Percentiles rank a stretch among this genome's conserved stretches.
Evolutionary conservation across 495 filamentous ascomycete genomes (phyloP).

Genomic region (Neurospora intermedia): DNA sequence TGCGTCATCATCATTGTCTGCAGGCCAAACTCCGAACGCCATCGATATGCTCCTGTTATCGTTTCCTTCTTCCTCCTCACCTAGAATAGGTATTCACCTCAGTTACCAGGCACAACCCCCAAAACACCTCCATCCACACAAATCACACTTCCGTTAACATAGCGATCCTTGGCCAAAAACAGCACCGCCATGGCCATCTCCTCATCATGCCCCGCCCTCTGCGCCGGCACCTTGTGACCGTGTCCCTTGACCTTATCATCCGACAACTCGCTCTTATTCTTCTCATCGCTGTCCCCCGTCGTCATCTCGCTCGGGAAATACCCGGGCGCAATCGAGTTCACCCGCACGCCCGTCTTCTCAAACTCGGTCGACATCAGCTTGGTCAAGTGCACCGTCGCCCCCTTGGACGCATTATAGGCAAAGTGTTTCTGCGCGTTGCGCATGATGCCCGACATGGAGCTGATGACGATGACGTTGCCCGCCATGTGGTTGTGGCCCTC

Average conservation of each 20-base stretch:
- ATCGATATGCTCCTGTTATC: too few relatives aligned
- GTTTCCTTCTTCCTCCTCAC: too few relatives aligned
- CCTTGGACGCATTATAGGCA: slow-evolving; percentile 51
- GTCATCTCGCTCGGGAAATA: slow-evolving; percentile 48
- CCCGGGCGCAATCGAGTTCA: slow-evolving; percentile 53
- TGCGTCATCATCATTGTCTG: too few relatives aligned
- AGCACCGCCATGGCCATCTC: slow-evolving; percentile 49
- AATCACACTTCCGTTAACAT: slow-evolving; percentile 52
- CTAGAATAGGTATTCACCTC: slow-evolving; percentile 10
- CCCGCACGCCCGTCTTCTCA: slow-evolving; percentile 40
- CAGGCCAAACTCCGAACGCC: too few relatives aligned
- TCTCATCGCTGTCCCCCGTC: slow-evolving; percentile 9
- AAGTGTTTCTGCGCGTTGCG: slow-evolving; percentile 40
- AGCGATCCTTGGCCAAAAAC: slow-evolving; percentile 46
- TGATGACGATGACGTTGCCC: slow-evolving; percentile 27
- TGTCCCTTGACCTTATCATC: slow-evolving; percentile 40
- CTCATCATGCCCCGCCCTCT: slow-evolving; percentile 39
- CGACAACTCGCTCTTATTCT: slow-evolving; percentile 40
- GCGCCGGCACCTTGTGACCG: slow-evolving; percentile 39
- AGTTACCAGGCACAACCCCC: slow-evolving; percentile 7
- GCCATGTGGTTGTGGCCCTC: slow-evolving; percentile 1
- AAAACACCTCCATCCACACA: slow-evolving; percentile 50
- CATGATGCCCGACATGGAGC: slow-evolving; percentile 46
- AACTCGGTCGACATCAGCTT: slow-evolving; percentile 47
- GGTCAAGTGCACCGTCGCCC: slow-evolving; percentile 46